Percentiles rank a stretch among this genome's conserved stretches.
Evolutionary conservation across 2,329 filamentous ascomycete species (phyloP).

Genomic region (Davidsoniella virescens): DNA sequence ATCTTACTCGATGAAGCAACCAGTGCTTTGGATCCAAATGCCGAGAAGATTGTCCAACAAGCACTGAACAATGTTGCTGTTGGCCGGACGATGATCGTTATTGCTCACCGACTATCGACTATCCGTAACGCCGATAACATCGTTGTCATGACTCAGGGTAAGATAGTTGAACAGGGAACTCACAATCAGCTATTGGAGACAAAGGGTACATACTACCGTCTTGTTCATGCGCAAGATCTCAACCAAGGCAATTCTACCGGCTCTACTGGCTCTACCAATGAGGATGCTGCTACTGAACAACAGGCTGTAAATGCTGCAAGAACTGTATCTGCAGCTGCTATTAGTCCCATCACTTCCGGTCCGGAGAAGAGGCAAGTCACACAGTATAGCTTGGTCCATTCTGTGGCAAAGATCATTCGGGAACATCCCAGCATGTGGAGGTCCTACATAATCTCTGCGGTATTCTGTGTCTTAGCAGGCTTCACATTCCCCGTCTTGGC

Average conservation of each 20-base stretch:
- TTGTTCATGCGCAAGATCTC: conserved; percentile 32
- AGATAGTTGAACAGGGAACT: conserved; percentile 43
- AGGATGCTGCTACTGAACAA: not conserved
- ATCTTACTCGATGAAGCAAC: conserved; percentile 59
- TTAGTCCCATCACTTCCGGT: not conserved
- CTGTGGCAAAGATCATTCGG: conserved; percentile 1
- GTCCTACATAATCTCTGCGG: not conserved
- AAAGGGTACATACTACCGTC: conserved; percentile 31
- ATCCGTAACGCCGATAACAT: conserved; percentile 49
- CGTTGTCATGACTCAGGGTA: conserved; percentile 43
- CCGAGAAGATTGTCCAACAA: conserved; percentile 36
- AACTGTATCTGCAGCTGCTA: not conserved
- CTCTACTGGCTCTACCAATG: conserved; percentile 8
- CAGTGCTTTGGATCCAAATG: conserved; percentile 33
- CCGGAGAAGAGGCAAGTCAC: not conserved
- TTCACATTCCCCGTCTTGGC: conserved; percentile 28
- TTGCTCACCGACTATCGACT: conserved; percentile 45
- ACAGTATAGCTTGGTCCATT: not conserved
- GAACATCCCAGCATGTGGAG: conserved; percentile 1
- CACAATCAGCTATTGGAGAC: conserved; percentile 38
- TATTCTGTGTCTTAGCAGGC: conserved; percentile 15
- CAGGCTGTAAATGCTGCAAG: not conserved
- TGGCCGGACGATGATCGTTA: conserved; percentile 47
- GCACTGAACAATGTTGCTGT: conserved; percentile 37
- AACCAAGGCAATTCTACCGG: conserved; percentile 5